Base-by-base conservation (phyloP, 768 basidiomycete species). In the Hemileccinum rubropunctum region DNA sequence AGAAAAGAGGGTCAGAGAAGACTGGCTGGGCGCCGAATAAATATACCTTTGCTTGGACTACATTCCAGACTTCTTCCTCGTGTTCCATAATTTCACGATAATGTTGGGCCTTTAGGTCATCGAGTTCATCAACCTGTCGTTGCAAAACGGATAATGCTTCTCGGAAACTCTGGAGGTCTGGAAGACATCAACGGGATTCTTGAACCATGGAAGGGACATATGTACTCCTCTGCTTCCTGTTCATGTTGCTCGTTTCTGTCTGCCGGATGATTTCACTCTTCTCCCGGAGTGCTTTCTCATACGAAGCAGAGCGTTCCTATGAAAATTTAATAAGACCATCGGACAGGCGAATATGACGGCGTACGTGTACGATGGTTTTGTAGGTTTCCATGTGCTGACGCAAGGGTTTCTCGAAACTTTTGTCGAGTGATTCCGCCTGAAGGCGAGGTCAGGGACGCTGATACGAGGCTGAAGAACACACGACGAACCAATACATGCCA, bases 21-120 rank as follows among this genome's bases (percentile, higher is more conserved):
- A 52, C 50, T 27, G 38, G 11, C 26, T 14, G 18, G 6, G 28
- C 28, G 32, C 26, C n/a, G n/a, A 28, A 21, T 33, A 18, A 48
- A 13, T 33, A 66, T 56, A 88, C 88, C 76, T 95, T 95, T 54
- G 77, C 81, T 64, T 95, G 84, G 6, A 95, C 91, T 13, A 83
- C 81, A 59, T 94, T 84, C 95, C 95, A 98, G n/a, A 92, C 87
- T 67, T 95, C 86, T 58, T 95, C 91, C 70, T 97, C 94, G 58
- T 94, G 93, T 51, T 91, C 89, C 43, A 93, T 71, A 46, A 95
- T 92, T 59, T 92, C 86, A 55, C 86, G 80, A 61, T 98, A 95
- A 70, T 98, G 92, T 7, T 79, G 76, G 8, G 74, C 80, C 63
- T 95, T 95, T 48, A 98, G 73, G 47, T 82, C 82, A 68, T 98